Evolutionary conservation across 2,329 filamentous ascomycete genomes (phyloP).

Genomic region (Boeremia exigua): DNA sequence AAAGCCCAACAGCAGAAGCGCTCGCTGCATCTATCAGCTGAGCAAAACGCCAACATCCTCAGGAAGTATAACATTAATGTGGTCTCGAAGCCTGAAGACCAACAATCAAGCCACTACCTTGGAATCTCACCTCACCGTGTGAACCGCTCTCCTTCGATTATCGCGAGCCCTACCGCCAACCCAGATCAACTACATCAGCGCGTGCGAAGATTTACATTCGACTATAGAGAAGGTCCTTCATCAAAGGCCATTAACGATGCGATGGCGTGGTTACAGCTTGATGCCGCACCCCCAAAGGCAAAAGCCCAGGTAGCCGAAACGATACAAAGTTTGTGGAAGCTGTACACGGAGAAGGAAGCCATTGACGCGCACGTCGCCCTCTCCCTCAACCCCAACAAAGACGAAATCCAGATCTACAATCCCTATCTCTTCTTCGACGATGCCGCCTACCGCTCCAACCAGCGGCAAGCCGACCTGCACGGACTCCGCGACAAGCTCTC

Average conservation of each 20-base stretch:
- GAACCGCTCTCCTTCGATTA: constrained; percentile 66
- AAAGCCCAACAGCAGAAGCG: constrained; percentile 51
- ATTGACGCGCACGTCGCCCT: constrained; percentile 63
- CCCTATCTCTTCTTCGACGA: constrained; percentile 73
- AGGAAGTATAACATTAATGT: constrained; percentile 58
- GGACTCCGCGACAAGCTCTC: constrained; percentile 58
- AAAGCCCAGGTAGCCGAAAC: constrained; percentile 56
- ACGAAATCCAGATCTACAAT: constrained; percentile 58
- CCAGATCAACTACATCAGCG: constrained; percentile 51
- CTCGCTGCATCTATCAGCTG: constrained; percentile 61
- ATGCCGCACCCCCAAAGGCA: constrained; percentile 52
- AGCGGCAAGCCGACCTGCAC: constrained; percentile 68
- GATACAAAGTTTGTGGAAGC: constrained; percentile 60
- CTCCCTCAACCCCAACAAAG: constrained; percentile 46
- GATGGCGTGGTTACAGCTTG: constrained; percentile 61
- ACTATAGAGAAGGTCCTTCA: constrained; percentile 58
- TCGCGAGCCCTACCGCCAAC: constrained; percentile 61
- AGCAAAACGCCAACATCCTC: constrained; percentile 63
- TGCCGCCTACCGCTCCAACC: constrained; percentile 67
- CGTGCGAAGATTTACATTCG: constrained; percentile 66
- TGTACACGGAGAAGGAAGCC: constrained; percentile 71
- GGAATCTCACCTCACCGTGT: constrained; percentile 71
- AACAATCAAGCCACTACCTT: constrained; percentile 56
- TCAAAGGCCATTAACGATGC: constrained; percentile 50
- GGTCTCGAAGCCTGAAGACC: constrained; percentile 43